Base-by-base conservation (phyloP, 2,329 filamentous ascomycete genomes). In the Emericellopsis atlantica region DNA sequence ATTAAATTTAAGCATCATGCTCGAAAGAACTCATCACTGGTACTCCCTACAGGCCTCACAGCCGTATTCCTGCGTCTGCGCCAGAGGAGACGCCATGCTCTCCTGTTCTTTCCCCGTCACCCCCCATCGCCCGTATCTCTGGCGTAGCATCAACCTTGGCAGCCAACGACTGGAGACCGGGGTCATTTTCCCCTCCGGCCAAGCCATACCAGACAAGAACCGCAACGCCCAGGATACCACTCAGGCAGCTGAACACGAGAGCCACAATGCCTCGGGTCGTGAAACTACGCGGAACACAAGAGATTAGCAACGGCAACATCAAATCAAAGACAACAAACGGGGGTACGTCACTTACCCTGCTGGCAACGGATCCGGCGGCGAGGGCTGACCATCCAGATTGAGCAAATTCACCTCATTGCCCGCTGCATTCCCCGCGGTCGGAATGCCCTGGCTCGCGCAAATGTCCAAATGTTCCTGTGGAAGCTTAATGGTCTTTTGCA, bases 261-360 rank as follows among this genome's bases (percentile, higher is more conserved):
- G 85, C 85, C 2, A 87, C 72, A 35, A 84, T 82, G 7, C 85
- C 86, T 31, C 71, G 69, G 0, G 77, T 57, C 0, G 80, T 85
- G 55, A 89, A 88, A 1, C 69, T 70, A 31, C 3, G 24, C 9
- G 16, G 2, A 15, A 32, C 39, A 43, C 21, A 49, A 45, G 6
- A 37, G 31, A n/a, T 39, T 26, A 42, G 21, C n/a, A 39, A 31
- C 11, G 33, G 9, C 18, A 16, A 18, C 22, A 16, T 16, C 23
- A 36, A 15, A 2, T 14, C 15, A 24, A 21, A 11, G 10, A 10
- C 9, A 4, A 21, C 8, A 22, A 31, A 34, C 6, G 6, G 38
- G 38, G n/a, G 36, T 40, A n/a, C 3, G 18, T 16, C 40, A 60
- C 66, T 47, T 61, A 71, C 65, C 84, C 84, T 1, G 63, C 67